phyloP scores from a whole-genome alignment of 169 alveolate species.

The Eimeria falciformis region DNA sequence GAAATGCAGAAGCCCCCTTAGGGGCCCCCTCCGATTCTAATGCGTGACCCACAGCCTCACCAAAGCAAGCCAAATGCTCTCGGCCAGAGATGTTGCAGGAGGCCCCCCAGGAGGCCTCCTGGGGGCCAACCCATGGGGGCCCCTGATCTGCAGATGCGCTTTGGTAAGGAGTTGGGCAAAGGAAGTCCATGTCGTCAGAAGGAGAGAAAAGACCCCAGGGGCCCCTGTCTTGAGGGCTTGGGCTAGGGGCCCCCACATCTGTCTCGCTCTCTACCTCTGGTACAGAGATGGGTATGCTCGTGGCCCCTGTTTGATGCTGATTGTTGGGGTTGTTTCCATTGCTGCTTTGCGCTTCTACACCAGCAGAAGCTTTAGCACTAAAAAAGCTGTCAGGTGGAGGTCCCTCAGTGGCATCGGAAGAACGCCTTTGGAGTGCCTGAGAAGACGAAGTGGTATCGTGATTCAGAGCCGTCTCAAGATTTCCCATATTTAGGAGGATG shows the following conservation, averaged over 20 bases:
- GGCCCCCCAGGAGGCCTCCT: conserved; percentile 38
- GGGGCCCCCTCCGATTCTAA: neutral
- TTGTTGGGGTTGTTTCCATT: neutral
- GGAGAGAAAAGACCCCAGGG: neutral
- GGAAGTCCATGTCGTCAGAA: neutral
- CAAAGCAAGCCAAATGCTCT: neutral
- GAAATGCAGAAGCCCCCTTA: neutral
- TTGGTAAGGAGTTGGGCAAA: conserved; percentile 46
- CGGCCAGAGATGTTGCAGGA: neutral
- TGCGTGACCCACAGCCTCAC: conserved; percentile 30
- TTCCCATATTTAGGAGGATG: neutral
- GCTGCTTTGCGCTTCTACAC: neutral
- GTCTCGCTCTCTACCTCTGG: conserved; percentile 39
- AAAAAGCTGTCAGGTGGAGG: too few species aligned
- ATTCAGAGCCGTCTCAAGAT: conserved; percentile 14
- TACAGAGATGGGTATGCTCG: conserved; percentile 9
- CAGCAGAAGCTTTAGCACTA: neutral
- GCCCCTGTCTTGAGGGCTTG: conserved; percentile 12
- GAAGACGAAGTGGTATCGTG: too few species aligned
- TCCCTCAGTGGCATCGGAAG: too few species aligned
- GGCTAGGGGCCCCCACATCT: conserved; percentile 63
- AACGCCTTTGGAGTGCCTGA: too few species aligned
- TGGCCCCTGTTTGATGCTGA: neutral
- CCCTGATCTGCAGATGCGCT: conserved; percentile 34
- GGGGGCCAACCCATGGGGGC: conserved; percentile 22